Evolutionary conservation across 108 stramenopile species (phyloP).

Genomic region (Nitzschia sp.): DNA sequence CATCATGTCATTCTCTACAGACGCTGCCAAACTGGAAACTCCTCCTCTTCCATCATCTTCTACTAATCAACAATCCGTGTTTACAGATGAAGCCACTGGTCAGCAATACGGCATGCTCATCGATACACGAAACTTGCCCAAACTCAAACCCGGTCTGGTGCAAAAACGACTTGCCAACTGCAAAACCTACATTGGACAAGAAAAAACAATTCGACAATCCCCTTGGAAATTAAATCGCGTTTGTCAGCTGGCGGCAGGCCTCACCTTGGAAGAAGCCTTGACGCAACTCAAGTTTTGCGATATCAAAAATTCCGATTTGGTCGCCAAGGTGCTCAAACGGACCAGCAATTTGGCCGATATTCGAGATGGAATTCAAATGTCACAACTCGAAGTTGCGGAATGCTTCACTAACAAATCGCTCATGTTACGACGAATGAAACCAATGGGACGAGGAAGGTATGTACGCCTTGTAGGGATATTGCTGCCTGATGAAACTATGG

Average conservation of each 20-base stretch:
- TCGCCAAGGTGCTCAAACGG: slow-evolving; percentile 66
- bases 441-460: slow-evolving; percentile 81
- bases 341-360: slow-evolving; percentile 78
- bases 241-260: slow-evolving; percentile 72
- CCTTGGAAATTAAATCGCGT: slow-evolving; percentile 81
- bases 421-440: slow-evolving; percentile 74
- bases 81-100: slow-evolving; percentile 25
- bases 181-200: slow-evolving; percentile 63
- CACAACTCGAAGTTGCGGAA: slow-evolving; percentile 84
- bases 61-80: slow-evolving; percentile 1
- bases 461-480: too few species aligned
- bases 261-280: slow-evolving; percentile 79
- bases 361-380: slow-evolving; percentile 65
- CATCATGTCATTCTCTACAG: slow-evolving; percentile 9
- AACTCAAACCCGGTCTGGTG: slow-evolving; percentile 78
- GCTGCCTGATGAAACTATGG: background rate
- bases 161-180: slow-evolving; percentile 51
- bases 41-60: background rate
- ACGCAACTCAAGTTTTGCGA: slow-evolving; percentile 75
- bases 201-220: slow-evolving; percentile 70
- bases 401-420: slow-evolving; percentile 80
- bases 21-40: background rate
- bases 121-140: slow-evolving; percentile 49
- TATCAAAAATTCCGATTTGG: slow-evolving; percentile 63
- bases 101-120: slow-evolving; percentile 30